Evolutionary conservation across 2,329 filamentous ascomycete species (phyloP).

Genomic region (Teratosphaeriaceae sp.): DNA sequence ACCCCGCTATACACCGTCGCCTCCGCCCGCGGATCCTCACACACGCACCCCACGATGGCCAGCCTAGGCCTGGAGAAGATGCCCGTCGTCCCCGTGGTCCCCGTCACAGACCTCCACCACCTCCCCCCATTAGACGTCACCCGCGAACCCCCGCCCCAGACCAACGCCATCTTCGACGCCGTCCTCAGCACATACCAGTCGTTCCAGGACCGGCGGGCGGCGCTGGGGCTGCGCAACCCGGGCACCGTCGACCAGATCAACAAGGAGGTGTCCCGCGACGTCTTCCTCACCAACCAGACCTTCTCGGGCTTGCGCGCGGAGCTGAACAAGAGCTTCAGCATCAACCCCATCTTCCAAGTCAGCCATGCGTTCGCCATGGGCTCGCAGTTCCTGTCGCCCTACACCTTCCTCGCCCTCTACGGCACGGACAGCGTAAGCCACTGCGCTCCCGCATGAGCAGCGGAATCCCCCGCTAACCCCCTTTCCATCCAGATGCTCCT

Average conservation of each 20-base stretch:
- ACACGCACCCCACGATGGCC: constrained; percentile 8
- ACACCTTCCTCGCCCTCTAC: constrained; percentile 90
- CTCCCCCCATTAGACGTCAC: constrained; percentile 16
- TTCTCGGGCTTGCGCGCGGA: constrained; percentile 95
- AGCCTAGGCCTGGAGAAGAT: constrained; percentile 20
- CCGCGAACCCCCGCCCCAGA: constrained; percentile 18
- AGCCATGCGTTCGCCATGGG: constrained; percentile 96
- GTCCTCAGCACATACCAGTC: constrained; percentile 63
- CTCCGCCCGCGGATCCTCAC: background rate
- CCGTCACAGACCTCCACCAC: constrained; percentile 13
- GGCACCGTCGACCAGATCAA: constrained; percentile 85
- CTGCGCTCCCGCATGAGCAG: background rate
- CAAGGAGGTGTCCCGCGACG: constrained; percentile 91
- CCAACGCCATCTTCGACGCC: constrained; percentile 25
- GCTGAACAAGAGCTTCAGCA: constrained; percentile 64
- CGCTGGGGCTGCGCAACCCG: constrained; percentile 84
- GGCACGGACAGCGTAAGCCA: constrained; percentile 74
- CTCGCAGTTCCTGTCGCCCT: constrained; percentile 80
- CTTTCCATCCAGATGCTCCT: constrained; percentile 65
- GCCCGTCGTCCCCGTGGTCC: constrained; percentile 15
- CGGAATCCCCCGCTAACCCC: background rate
- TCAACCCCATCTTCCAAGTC: constrained; percentile 65
- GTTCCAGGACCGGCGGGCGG: constrained; percentile 79
- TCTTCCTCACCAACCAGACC: constrained; percentile 93
- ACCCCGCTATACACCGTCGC: background rate